Evolutionary conservation across 164 flowering plant genomes (phyloP).

Genomic region (Nymphaea colorata): DNA sequence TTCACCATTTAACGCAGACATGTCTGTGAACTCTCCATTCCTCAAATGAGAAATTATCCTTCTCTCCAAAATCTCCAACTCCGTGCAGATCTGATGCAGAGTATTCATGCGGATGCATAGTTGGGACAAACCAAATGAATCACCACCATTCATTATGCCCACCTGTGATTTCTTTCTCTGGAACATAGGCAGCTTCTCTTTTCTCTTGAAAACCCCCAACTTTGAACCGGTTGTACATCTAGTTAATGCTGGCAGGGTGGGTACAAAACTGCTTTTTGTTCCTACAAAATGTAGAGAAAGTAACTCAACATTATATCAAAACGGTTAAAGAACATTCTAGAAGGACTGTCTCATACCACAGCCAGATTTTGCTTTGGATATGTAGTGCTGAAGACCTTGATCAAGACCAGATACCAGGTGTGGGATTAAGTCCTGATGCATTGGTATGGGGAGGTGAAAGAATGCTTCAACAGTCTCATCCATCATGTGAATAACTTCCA

Average conservation of each 20-base stretch:
- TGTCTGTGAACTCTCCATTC: slow-evolving; percentile 30
- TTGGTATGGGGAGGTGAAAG: slow-evolving; percentile 88
- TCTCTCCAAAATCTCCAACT: slow-evolving; percentile 48
- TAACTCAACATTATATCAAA: neutral
- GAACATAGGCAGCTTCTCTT: slow-evolving; percentile 39
- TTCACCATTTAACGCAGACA: slow-evolving; percentile 22
- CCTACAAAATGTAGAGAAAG: slow-evolving; percentile 28
- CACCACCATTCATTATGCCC: slow-evolving; percentile 33
- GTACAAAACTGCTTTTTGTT: slow-evolving; percentile 56
- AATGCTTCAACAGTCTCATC: slow-evolving; percentile 85
- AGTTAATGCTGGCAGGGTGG: slow-evolving; percentile 88
- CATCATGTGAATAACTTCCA: slow-evolving; percentile 57
- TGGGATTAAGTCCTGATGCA: slow-evolving; percentile 83
- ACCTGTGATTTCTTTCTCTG: slow-evolving; percentile 55
- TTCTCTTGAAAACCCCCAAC: slow-evolving; percentile 71
- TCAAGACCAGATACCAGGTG: slow-evolving; percentile 80
- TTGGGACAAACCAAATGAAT: slow-evolving; percentile 41
- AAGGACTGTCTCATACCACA: slow-evolving; percentile 42
- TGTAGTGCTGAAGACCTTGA: slow-evolving; percentile 70
- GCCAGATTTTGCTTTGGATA: slow-evolving; percentile 83
- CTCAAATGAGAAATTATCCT: slow-evolving; percentile 27
- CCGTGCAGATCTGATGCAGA: slow-evolving; percentile 48
- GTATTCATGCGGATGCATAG: slow-evolving; percentile 82
- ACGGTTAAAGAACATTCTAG: neutral
- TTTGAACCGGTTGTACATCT: slow-evolving; percentile 72